Conservation (phyloP, 2,329 filamentous ascomycete species). For the Reticulascus tulasneorum region DNA sequence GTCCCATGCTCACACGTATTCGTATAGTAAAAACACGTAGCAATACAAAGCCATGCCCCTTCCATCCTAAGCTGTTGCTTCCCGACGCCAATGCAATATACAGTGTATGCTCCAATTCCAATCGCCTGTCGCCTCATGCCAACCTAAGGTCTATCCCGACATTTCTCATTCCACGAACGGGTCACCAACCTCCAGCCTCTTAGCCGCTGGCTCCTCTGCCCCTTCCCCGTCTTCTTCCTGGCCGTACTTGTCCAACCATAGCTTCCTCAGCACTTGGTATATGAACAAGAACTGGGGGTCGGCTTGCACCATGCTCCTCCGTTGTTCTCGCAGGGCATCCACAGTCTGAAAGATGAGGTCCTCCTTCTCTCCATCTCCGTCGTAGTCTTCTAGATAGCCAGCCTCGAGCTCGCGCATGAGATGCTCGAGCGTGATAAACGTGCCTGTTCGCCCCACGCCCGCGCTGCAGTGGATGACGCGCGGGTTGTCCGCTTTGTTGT, state of each 20-base stretch:
- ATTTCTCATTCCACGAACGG: conserved; percentile 35
- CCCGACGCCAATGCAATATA: too few relatives aligned
- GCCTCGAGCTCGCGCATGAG: conserved; percentile 76
- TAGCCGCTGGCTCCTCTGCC: conserved; percentile 43
- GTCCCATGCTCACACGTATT: too few relatives aligned
- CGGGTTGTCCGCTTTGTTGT: conserved; percentile 54
- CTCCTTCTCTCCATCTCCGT: conserved; percentile 22
- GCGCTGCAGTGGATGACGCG: conserved; percentile 86
- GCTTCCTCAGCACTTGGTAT: conserved; percentile 77
- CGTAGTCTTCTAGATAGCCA: conserved; percentile 58
- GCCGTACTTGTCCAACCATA: conserved; percentile 65
- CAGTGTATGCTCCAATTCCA: not conserved
- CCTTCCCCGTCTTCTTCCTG: conserved; percentile 24
- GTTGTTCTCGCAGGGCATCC: conserved; percentile 75
- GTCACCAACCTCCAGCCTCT: conserved; percentile 49
- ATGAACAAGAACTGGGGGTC: conserved; percentile 82
- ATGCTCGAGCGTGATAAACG: conserved; percentile 94
- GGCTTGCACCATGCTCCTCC: conserved; percentile 93
- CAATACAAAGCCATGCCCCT: too few relatives aligned
- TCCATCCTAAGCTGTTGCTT: too few relatives aligned
- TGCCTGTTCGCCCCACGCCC: conserved; percentile 89
- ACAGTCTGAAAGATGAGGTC: conserved; percentile 79
- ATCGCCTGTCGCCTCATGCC: not conserved
- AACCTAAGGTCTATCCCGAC: not conserved
- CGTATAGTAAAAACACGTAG: too few relatives aligned